Conservation (phyloP, 2,329 filamentous ascomycete genomes). For the Tolypocladium cylindrosporum region DNA sequence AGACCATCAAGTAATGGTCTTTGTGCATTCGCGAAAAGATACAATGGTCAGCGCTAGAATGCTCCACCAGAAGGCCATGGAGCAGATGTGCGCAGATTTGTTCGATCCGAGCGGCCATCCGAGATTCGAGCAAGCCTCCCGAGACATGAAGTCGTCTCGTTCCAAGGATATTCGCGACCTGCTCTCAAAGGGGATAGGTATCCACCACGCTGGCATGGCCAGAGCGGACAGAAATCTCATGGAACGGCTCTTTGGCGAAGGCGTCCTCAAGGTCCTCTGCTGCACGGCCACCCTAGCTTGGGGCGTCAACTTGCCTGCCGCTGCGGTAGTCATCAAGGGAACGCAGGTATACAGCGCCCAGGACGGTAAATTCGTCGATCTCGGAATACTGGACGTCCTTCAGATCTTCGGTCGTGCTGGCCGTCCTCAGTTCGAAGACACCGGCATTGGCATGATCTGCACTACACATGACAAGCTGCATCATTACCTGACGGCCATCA, state of each 20-base stretch:
- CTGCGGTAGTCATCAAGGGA: conserved; percentile 95
- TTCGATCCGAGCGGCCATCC: conserved; percentile 76
- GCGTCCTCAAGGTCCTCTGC: conserved; percentile 92
- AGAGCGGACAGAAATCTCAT: conserved; percentile 91
- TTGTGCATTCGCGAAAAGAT: conserved; percentile 93
- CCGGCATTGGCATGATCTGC: conserved; percentile 95
- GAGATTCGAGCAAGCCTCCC: conserved; percentile 66
- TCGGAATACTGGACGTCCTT: conserved; percentile 91
- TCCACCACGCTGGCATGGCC: conserved; percentile 95
- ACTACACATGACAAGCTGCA: conserved; percentile 89
- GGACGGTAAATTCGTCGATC: conserved; percentile 91
- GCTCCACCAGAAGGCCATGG: conserved; percentile 75
- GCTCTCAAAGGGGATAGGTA: conserved; percentile 81
- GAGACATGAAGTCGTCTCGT: conserved; percentile 77
- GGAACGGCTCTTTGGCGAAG: conserved; percentile 82
- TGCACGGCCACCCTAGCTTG: conserved; percentile 96
- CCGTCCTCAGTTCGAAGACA: conserved; percentile 94
- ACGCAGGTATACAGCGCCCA: conserved; percentile 95
- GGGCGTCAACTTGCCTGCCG: conserved; percentile 97
- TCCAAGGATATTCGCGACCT: conserved; percentile 83
- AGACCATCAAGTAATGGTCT: conserved; percentile 98
- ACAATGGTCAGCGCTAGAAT: conserved; percentile 81
- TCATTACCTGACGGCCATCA: conserved; percentile 88
- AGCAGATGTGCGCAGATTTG: conserved; percentile 68
- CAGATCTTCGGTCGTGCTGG: conserved; percentile 98